Conservation (phyloP, 345 rosid species). For the Ceriops decandra region DNA sequence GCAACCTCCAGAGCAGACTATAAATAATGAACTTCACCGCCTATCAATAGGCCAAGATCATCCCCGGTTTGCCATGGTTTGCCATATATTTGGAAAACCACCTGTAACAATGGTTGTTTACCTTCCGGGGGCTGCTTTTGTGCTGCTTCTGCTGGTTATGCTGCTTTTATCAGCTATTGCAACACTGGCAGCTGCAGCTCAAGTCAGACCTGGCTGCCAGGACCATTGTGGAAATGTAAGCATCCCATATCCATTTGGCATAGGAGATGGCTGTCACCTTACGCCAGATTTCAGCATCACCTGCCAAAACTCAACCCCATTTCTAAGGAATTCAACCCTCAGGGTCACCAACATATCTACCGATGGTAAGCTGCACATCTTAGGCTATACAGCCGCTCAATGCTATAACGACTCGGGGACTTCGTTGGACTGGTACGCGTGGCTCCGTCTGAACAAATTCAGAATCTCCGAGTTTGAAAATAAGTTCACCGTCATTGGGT, state of each 20-base stretch:
- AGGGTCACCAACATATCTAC: constrained; percentile 8
- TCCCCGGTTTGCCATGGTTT: too few species aligned
- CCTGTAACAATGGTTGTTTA: too few species aligned
- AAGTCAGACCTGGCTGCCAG: too few species aligned
- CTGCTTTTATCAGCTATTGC: neutral
- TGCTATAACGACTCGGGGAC: constrained; percentile 3
- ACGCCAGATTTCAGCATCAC: too few species aligned
- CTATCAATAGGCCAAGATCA: too few species aligned
- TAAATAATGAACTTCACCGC: too few species aligned
- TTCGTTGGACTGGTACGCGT: neutral
- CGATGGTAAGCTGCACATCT: constrained; percentile 16
- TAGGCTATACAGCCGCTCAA: neutral
- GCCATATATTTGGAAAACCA: too few species aligned
- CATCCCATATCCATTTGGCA: too few species aligned
- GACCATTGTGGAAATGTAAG: too few species aligned
- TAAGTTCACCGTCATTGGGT: constrained; percentile 26
- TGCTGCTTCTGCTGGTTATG: neutral
- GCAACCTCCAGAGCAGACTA: too few species aligned
- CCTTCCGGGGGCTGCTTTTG: neutral
- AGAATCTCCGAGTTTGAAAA: constrained; percentile 17
- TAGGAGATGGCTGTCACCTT: too few species aligned
- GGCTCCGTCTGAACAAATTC: constrained; percentile 18
- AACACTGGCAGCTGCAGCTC: neutral
- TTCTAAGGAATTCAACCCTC: neutral
- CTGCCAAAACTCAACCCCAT: neutral